A percentile compares a stretch with the other conserved stretches of the same genome.
Evolutionary conservation across 345 rosid species (phyloP).

Genomic region (Corchorus capsularis): DNA sequence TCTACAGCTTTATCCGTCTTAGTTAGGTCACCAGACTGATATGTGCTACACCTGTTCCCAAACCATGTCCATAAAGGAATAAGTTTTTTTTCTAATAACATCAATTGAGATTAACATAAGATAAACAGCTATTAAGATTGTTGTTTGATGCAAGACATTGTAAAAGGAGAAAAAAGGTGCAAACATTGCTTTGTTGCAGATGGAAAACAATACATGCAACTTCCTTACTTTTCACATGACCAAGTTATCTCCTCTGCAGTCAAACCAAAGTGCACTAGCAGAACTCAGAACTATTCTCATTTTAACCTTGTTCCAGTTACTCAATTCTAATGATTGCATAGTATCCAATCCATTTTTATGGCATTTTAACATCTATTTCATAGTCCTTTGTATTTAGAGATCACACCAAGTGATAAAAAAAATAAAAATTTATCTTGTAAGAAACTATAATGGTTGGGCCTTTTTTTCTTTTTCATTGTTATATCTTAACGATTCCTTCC

Average conservation of each 20-base stretch:
- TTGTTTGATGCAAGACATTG: not conserved
- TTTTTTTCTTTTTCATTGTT: not conserved
- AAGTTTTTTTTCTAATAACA: constrained; percentile 14
- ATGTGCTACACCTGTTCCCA: constrained; percentile 83
- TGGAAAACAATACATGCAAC: not conserved
- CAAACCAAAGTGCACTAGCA: not conserved
- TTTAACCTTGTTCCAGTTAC: not conserved
- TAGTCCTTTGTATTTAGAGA: not conserved
- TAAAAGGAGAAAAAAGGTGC: not conserved
- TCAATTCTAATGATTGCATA: not conserved
- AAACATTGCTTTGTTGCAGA: not conserved
- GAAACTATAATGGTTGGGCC: not conserved
- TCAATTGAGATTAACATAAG: not conserved
- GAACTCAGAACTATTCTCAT: not conserved
- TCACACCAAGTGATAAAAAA: not conserved
- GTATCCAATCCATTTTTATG: not conserved
- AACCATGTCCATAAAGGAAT: constrained; percentile 17
- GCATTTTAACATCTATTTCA: not conserved
- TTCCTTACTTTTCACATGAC: not conserved
- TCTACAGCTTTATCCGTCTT: constrained; percentile 93
- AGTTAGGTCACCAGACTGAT: constrained; percentile 82
- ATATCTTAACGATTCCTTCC: not conserved
- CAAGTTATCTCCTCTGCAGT: constrained; percentile 4
- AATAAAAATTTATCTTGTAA: not conserved
- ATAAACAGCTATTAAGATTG: not conserved